These are phyloP conservation scores for Paraphoma chrysanthemicola DNA, from an alignment of 2,329 filamentous ascomycete genomes.

Conservation along the genomic window DNA sequence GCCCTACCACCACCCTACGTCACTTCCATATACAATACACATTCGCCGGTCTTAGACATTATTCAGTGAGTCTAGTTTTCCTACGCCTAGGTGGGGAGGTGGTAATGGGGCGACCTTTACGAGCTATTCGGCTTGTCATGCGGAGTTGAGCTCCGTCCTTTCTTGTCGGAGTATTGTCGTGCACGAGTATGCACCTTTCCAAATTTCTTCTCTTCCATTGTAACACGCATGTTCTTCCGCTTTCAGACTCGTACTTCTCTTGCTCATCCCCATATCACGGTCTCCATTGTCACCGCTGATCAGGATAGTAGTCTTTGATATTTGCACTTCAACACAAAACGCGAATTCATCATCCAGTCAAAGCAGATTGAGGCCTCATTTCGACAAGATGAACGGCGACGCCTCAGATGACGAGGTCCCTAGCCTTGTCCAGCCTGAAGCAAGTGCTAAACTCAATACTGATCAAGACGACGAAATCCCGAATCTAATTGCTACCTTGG, in stretches of 20 bases:
- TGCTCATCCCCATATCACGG: too few species aligned
- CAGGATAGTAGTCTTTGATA: too few species aligned
- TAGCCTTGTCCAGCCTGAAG: conserved; percentile 63
- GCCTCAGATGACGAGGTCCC: conserved; percentile 42
- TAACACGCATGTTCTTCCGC: too few species aligned
- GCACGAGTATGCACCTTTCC: neutral
- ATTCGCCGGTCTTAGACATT: neutral
- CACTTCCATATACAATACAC: neutral
- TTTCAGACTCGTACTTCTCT: too few species aligned
- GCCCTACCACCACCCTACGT: neutral
- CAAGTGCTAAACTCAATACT: conserved; percentile 28
- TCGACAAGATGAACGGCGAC: conserved; percentile 22
- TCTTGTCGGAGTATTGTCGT: neutral
- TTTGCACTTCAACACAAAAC: too few species aligned
- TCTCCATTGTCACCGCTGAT: too few species aligned
- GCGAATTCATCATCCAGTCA: neutral
- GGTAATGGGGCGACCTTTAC: too few species aligned
- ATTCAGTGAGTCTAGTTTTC: too few species aligned
- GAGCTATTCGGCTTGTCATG: too few species aligned
- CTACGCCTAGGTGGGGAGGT: too few species aligned
- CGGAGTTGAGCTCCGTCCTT: neutral
- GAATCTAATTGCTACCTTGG: conserved; percentile 39
- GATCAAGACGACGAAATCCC: conserved; percentile 28
- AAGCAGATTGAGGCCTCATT: neutral
- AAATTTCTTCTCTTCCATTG: neutral